Evolutionary conservation across 139 green algal species (phyloP), one percentile per base, ranked within the genome.

Genomic region (Chlamydomonas incerta): DNA sequence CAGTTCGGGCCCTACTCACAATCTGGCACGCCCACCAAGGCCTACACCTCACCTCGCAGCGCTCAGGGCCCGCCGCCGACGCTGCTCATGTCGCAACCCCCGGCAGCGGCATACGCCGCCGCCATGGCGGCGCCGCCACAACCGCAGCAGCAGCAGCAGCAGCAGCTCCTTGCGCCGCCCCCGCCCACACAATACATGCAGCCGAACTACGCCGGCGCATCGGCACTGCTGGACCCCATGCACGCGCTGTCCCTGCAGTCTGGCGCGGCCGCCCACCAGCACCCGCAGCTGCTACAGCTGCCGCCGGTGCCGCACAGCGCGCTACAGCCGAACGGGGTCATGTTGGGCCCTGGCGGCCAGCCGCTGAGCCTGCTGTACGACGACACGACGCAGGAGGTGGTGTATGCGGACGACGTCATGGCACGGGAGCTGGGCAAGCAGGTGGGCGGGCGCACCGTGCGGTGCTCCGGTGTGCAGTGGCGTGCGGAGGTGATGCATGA

Each of bases 301-400:
- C 74, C 50, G 4, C 34, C 57, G 26, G n/a, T 21, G 57, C 74
- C 57, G 74, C 35, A 8, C 29, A 10, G 23, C 62, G 33, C 24
- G 52, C 73, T 37, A 37, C 60, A 73, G 58, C 75, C 62, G 23
- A 63, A 28, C 18, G 13, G 60, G 2, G 60, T 2, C 60, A 2
- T 33, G 24, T 2, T 20, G 60, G 60, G 24, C 2, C 60, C 4
- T 15, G 10, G 26, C 55, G 55, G 55, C 26, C 62, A 68, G 62
- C 62, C 24, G 62, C 26, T 31, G 62, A 74, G 0, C 23, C 41
- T 74, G 47, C 23, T 79, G 68, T 86, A 86, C 80, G 68, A 86
- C 50, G 55, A 77, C 23, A 86, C 80, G 31, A 86, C 71, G 35
- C 52, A 74, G 52, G 80, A 86, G 68, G 80, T 86, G 9, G 55